Base-by-base conservation (phyloP, 129 eudicot species). In the Escallonia herrerae region DNA sequence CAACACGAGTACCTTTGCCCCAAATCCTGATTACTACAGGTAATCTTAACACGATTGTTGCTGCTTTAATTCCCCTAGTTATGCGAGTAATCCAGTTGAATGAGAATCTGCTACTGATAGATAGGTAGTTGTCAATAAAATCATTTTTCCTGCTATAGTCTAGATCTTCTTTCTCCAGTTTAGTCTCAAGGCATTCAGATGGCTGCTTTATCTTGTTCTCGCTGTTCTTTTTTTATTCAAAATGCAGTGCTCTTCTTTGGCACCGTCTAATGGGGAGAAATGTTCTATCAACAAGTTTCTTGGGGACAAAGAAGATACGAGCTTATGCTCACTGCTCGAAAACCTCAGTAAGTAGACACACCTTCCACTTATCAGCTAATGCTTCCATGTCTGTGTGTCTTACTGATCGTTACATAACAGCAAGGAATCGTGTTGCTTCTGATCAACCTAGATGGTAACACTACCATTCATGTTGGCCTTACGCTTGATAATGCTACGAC, bases 1-100 rank as follows among this genome's bases (percentile, higher is more conserved):
- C 56, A 74, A 84, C 63, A 84, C 86, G 0, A 75, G 74, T 14
- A 78, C 83, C 5, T 91, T 69, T 70, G 64, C 64, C 42, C 97
- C 90, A 9, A 91, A 87, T 72, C 95, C 97, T 49, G 95, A 91
- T 83, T 91, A 82, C 72, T 91, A 82, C 75, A 84, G 97, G 97
- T 83, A 64, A 45, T 4, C 37, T 62, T 37, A 45, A 2, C 9
- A 45, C 9, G 9, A 45, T 45, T 45, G 49, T 45, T 45, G 0
- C 49, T 45, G 49, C 6, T 45, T 45, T 45, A 45, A 45, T 45
- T 45, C 49, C 9, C 49, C 49, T 45, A 22, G 33, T 22, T 22
- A 22, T 22, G 33, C 33, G 33, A 22, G 33, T 22, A 22, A 0
- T 22, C 33, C 33, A 22, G 1, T 1, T 22, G 33, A 22, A 22